Evolutionary conservation across 768 basidiomycete genomes (phyloP).

Genomic region (Floccularia luteovirens): DNA sequence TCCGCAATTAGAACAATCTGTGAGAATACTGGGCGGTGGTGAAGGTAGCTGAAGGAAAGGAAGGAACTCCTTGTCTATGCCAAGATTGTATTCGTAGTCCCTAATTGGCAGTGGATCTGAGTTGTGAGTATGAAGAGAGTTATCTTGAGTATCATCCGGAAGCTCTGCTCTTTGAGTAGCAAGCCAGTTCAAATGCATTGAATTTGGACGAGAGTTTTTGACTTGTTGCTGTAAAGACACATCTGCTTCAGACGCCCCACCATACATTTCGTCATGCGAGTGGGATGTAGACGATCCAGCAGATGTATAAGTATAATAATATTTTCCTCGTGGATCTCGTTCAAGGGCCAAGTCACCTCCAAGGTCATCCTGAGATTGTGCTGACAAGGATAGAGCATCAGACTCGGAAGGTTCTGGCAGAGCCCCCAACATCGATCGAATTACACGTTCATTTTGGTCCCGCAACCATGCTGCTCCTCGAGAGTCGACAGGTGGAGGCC

Average conservation of each 20-base stretch:
- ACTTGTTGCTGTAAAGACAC: slow-evolving; percentile 14
- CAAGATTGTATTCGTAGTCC: slow-evolving; percentile 18
- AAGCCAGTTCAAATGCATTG: slow-evolving; percentile 62
- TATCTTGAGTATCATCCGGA: slow-evolving; percentile 12
- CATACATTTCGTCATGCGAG: slow-evolving; percentile 39
- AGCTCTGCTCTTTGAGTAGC: slow-evolving; percentile 44
- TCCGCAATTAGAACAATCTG: slow-evolving; percentile 82
- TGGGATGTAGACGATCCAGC: slow-evolving; percentile 43
- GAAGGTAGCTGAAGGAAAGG: slow-evolving; percentile 38
- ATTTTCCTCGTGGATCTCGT: slow-evolving; percentile 60
- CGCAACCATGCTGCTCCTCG: slow-evolving; percentile 76
- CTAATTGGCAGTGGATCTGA: slow-evolving; percentile 17
- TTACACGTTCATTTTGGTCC: slow-evolving; percentile 68
- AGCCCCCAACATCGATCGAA: slow-evolving; percentile 52
- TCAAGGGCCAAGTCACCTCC: slow-evolving; percentile 62
- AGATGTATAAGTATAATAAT: slow-evolving; percentile 65
- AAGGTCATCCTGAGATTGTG: slow-evolving; percentile 30
- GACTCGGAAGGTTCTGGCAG: slow-evolving; percentile 52
- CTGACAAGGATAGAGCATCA: slow-evolving; percentile 37
- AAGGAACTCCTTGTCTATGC: slow-evolving; percentile 38
- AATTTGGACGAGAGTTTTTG: slow-evolving; percentile 43
- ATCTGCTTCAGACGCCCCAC: slow-evolving; percentile 16
- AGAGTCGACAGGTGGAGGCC: slow-evolving; percentile 44
- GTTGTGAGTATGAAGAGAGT: slow-evolving; percentile 15
- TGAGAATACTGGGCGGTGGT: slow-evolving; percentile 55